Evolutionary conservation across 2,329 filamentous ascomycete species (phyloP).

Genomic region (Didymella pomorum): DNA sequence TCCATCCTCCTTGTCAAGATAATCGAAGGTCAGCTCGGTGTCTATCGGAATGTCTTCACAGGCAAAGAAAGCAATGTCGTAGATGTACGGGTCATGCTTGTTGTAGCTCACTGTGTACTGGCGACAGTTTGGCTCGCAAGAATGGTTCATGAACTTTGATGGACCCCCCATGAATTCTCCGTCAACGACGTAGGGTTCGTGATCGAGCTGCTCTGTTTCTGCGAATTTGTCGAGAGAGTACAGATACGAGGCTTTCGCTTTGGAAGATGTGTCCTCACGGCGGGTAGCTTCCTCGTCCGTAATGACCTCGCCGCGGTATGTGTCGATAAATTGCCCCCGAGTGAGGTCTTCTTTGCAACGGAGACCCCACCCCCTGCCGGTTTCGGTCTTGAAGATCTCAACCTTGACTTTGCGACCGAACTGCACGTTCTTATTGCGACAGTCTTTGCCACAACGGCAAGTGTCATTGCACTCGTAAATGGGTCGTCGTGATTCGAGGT

Average conservation of each 20-base stretch:
- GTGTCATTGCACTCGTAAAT: slow-evolving; percentile 83
- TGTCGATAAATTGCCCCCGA: slow-evolving; percentile 80
- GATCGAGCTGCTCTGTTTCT: slow-evolving; percentile 62
- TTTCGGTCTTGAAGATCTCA: slow-evolving; percentile 75
- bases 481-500: slow-evolving; percentile 55
- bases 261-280: slow-evolving; percentile 65
- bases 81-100: slow-evolving; percentile 75
- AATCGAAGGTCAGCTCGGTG: slow-evolving; percentile 82
- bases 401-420: slow-evolving; percentile 74
- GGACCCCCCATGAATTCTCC: slow-evolving; percentile 81
- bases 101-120: slow-evolving; percentile 83
- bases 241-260: slow-evolving; percentile 78
- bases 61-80: slow-evolving; percentile 80
- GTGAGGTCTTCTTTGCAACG: slow-evolving; percentile 70
- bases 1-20: slow-evolving; percentile 71
- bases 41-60: slow-evolving; percentile 69
- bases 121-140: slow-evolving; percentile 78
- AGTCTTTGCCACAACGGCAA: slow-evolving; percentile 70
- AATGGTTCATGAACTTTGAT: slow-evolving; percentile 84
- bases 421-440: slow-evolving; percentile 80
- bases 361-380: slow-evolving; percentile 80
- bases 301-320: slow-evolving; percentile 72
- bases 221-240: slow-evolving; percentile 85
- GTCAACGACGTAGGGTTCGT: slow-evolving; percentile 58
- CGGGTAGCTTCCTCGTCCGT: slow-evolving; percentile 66